phyloP scores from a whole-genome alignment of 371 early-diverging fungal species.

The Entomophthora muscae region DNA sequence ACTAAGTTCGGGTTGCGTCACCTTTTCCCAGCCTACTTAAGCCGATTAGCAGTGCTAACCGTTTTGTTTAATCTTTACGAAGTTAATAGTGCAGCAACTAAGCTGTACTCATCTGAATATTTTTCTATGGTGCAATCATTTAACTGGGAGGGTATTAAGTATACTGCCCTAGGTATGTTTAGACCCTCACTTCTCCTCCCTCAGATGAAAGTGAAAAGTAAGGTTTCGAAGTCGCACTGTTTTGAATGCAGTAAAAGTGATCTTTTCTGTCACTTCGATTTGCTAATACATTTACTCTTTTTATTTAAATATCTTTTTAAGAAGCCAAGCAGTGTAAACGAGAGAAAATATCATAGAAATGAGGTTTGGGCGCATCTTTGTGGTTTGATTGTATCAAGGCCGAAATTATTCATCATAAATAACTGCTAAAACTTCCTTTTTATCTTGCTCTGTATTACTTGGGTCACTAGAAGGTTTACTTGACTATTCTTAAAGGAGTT shows the following conservation, averaged over 20 bases:
- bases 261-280: not conserved
- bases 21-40: no score
- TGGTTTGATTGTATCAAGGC: not conserved
- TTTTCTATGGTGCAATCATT: not conserved
- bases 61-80: no score
- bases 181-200: not conserved
- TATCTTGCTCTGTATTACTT: not conserved
- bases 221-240: no score
- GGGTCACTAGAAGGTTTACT: no score
- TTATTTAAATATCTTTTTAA: not conserved
- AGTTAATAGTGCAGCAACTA: no score
- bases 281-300: not conserved
- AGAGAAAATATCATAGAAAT: not conserved
- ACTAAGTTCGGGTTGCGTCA: no score
- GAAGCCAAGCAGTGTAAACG: no score
- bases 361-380: not conserved
- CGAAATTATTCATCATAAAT: not conserved
- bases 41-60: no score
- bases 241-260: not conserved
- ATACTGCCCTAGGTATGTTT: not conserved
- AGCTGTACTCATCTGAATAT: no score
- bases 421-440: not conserved
- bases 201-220: not conserved
- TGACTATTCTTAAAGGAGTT: no score
- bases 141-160: not conserved